phyloP scores from a whole-genome alignment of 805 yeast genomes.

The Diddensiella caesifluorescens region DNA sequence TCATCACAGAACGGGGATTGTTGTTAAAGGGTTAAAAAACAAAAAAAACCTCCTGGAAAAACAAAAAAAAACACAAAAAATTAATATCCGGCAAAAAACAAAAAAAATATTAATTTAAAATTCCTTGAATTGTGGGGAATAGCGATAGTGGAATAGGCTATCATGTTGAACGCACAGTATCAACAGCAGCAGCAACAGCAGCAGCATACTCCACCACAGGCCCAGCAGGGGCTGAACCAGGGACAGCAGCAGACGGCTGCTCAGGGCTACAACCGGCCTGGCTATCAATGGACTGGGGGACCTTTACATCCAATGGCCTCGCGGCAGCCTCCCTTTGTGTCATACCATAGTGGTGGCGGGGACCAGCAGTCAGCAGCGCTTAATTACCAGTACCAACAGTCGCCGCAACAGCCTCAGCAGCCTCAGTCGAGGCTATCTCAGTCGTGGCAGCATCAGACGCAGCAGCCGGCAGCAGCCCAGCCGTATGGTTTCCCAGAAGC shows the following conservation, averaged over 20 bases:
- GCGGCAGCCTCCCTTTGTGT: conserved; percentile 5
- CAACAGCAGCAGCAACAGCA: conserved; percentile 12
- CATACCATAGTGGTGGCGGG: conserved; percentile 3
- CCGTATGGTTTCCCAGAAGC: conserved; percentile 4
- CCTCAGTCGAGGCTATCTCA: conserved; percentile 8
- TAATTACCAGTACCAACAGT: conserved; percentile 6
- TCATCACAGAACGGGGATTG: too few relatives aligned
- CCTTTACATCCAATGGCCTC: conserved; percentile 3
- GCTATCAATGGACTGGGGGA: conserved; percentile 2
- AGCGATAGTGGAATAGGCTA: neutral
- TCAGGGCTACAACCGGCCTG: neutral
- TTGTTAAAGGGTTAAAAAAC: too few relatives aligned
- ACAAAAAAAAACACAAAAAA: too few relatives aligned
- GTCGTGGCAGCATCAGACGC: conserved; percentile 19
- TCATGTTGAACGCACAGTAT: conserved; percentile 1
- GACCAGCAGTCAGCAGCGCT: conserved; percentile 4
- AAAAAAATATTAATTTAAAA: too few relatives aligned
- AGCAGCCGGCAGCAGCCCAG: conserved; percentile 17
- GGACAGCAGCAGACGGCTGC: neutral
- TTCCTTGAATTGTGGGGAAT: neutral
- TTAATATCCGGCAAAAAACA: too few relatives aligned
- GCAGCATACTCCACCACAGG: conserved; percentile 9
- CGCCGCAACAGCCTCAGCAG: conserved; percentile 12
- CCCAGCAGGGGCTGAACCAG: neutral
- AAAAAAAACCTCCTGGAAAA: too few relatives aligned